Evolutionary conservation across 148 eudicot genomes (phyloP), one percentile per base, ranked within the genome.

Genomic region (Bassia scoparia): DNA sequence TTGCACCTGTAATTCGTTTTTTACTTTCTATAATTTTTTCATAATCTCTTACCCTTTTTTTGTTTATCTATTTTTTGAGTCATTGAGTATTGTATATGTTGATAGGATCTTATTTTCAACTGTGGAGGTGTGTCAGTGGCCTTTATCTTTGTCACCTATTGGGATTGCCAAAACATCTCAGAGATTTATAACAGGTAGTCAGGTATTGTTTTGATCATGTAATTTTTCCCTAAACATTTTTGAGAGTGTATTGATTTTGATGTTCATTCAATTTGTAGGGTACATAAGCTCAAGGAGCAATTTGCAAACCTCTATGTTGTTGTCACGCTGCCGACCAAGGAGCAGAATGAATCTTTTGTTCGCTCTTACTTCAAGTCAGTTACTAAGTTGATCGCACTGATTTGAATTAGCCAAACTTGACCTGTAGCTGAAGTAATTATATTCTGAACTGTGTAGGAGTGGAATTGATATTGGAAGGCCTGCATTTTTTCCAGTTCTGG

Each of bases 101-200:
- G 78, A 62, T 76, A 96, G 99, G 99, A 96, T 84, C 87, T 96
- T 71, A 96, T 96, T 53, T 92, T 96, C 76, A 96, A 96, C 80
- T 88, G 96, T 54, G 93, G 97, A 23, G 99, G 97, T 67, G 64
- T 85, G 64, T 96, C 99, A 33, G 96, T 92, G 53, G 99, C 99
- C 44, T 96, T 96, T 77, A 74, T 92, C 23, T 96, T 92, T 83
- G 84, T 83, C 58, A 89, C 96, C 37, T 80, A 77, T 43, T 96
- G 97, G 96, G 85, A 90, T 62, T 68, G 74, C 74, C 69, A 69
- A 52, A 70, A 68, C 43, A 72, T 77, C 11, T 74, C 83, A 31
- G 72, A 84, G 26, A 64, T 88, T 68, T 92, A 81, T 66, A 83
- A 74, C 87, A 92, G 91, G 97, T 96, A 52, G 78, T 33, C 50